Evolutionary conservation across 768 basidiomycete species (phyloP), one percentile per base, ranked within the genome.

Genomic region (Cystoderma amianthinum): DNA sequence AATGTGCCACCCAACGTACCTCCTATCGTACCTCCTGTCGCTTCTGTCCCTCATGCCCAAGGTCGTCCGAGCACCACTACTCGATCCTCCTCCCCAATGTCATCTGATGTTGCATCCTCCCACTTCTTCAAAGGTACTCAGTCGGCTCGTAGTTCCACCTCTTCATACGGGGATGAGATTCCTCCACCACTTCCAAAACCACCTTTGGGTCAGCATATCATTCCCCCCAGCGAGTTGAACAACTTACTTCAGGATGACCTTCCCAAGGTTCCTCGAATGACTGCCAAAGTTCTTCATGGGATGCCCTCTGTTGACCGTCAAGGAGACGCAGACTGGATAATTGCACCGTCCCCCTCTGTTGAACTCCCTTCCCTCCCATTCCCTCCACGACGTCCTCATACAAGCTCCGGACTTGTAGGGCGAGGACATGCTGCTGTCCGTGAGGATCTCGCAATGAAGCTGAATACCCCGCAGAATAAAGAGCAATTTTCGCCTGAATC

Each of bases 81-180:
- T 0, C 59, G 71, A 7, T 77, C 82, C 0, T 77, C 83, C 0
- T 85, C 82, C 1, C 78, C 80, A 4, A 67, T 71, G 3, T 78
- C 76, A 2, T 77, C 76, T 12, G 77, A 80, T 32, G 65, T 74
- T 15, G 72, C 74, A 2, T 77, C 78, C 1, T 61, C 69, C 0
- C 65, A 64, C 18, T 77, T 72, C 54, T 80, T 79, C 54, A 60
- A 69, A 36, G 63, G 61, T 32, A 50, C 61, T 0, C 57, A 56
- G 1, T 65, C 76, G 1, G 57, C 67, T 0, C 67, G 68, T 7
- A 82, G 80, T 1, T 82, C 81, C 0, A 55, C 71, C 0, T 78
- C 82, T 0, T 84, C 84, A 2, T 69, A 60, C 30, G 71, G 69
- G 0, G 71, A 70, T 3, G 64, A 67, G 18, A 46, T 55, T 0